phyloP scores from a whole-genome alignment of 192 early-diverging fungal genomes.

The Paraglomus occultum region DNA sequence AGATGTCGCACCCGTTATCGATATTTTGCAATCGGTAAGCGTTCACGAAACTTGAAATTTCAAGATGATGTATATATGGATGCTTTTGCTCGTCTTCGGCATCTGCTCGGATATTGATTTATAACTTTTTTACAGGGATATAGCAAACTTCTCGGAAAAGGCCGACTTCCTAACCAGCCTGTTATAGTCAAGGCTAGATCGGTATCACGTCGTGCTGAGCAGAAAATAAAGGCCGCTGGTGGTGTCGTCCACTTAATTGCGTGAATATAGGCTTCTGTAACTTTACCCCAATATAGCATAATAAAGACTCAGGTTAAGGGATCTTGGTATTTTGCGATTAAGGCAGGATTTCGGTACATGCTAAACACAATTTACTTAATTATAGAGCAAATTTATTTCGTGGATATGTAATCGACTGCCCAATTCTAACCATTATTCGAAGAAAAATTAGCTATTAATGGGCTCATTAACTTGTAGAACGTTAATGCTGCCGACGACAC shows the following conservation, averaged over 20 bases:
- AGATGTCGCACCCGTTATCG: constrained; percentile 91
- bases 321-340: too few species aligned
- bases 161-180: constrained; percentile 81
- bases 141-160: constrained; percentile 97
- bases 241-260: constrained; percentile 71
- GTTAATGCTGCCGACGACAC: too few species aligned
- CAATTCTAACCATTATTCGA: too few species aligned
- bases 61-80: neutral
- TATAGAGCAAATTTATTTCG: too few species aligned
- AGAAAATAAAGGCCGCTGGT: constrained; percentile 98
- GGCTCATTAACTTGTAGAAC: too few species aligned
- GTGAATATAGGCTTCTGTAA: constrained; percentile 32
- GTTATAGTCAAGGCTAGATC: constrained; percentile 95
- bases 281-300: too few species aligned
- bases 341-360: too few species aligned
- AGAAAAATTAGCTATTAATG: too few species aligned
- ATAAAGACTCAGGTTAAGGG: too few species aligned
- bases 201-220: constrained; percentile 90
- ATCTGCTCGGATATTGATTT: too few species aligned
- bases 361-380: too few species aligned
- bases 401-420: too few species aligned
- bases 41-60: neutral
- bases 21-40: constrained; percentile 64
- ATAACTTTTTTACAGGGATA: constrained; percentile 61
- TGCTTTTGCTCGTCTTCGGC: neutral